Base-by-base conservation (phyloP, 352 stramenopile genomes). In the Saprolegnia parasitica region DNA sequence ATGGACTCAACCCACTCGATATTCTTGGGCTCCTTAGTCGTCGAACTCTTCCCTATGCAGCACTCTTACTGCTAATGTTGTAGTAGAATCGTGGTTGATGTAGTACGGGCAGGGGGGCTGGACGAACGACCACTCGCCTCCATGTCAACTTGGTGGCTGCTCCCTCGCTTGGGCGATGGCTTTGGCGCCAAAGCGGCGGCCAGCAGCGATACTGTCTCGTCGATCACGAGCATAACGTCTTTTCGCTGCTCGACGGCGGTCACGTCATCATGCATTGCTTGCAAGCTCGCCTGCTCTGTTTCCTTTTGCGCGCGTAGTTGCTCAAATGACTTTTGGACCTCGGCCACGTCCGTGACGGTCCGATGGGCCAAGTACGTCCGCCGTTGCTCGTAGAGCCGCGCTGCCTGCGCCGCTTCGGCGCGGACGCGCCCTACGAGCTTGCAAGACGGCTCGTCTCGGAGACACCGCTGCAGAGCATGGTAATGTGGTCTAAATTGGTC, bases 281-380 rank as follows among this genome's bases (percentile, higher is more conserved):
- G 46, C 47, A 70, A 50, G 11, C 1, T 11, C n/a, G 40, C 13
- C 13, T 20, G 15, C 20, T 61, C 37, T 1, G 16, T 16, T 11
- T 70, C 63, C 37, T 70, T 70, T 26, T 9, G 16, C 13, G 63
- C 21, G 0, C 63, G 63, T 1, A 70, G 35, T 18, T 61, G 0
- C 37, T 70, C 63, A 62, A 70, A 70, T 9, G 26, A 11, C 29
- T 70, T 70, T 26, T 70, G 63, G 15, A 46, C 9, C 29, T 70
- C 47, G n/a, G 10, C 55, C 18, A 52, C 52, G 29, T 60, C 49
- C 11, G 45, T 23, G 26, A 42, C 46, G 29, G 49, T 49, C 8
- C 21, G 5, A 15, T 70, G 24, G 6, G 47, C 50, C 9, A 70
- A 21, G 29, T 50, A 70, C 15, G 21, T 18, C 1, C 45, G 21